Percentiles rank a stretch among this genome's conserved stretches.
phyloP scores from a whole-genome alignment of 106 monocot species.

The Dendrobium chrysotoxum region DNA sequence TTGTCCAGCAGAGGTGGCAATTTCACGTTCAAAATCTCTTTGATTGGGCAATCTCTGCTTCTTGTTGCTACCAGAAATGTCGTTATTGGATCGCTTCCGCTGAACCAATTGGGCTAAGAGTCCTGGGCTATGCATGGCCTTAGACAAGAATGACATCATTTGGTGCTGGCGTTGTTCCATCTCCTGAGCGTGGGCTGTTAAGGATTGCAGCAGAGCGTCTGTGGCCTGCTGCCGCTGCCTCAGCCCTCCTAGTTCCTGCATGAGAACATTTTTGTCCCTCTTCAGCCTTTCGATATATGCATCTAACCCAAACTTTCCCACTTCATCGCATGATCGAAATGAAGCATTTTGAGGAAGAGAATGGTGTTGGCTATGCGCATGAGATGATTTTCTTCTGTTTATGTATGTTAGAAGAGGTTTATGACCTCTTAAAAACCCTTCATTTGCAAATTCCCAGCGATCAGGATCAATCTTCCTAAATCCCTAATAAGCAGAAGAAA shows the following conservation, averaged over 20 bases:
- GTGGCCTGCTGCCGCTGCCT: slow-evolving; percentile 38
- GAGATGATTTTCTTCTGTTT: slow-evolving; percentile 31
- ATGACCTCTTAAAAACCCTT: slow-evolving; percentile 67
- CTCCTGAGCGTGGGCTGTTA: slow-evolving; percentile 56
- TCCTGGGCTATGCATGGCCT: slow-evolving; percentile 59
- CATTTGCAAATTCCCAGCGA: slow-evolving; percentile 76
- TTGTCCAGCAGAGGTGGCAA: not conserved
- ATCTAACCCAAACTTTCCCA: slow-evolving; percentile 37
- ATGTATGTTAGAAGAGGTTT: slow-evolving; percentile 62
- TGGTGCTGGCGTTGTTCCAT: slow-evolving; percentile 72
- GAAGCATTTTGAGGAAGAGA: slow-evolving; percentile 22
- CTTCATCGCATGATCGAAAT: slow-evolving; percentile 25
- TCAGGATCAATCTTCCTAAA: slow-evolving; percentile 52
- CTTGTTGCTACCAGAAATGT: not conserved
- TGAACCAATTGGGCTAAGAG: slow-evolving; percentile 23
- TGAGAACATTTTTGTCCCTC: slow-evolving; percentile 36
- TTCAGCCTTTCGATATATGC: slow-evolving; percentile 49
- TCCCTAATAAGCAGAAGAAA: slow-evolving; percentile 32
- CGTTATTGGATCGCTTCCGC: not conserved
- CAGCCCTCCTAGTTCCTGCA: slow-evolving; percentile 32
- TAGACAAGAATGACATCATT: slow-evolving; percentile 72
- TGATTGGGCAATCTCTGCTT: not conserved
- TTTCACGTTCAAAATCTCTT: not conserved
- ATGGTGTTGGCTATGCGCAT: slow-evolving; percentile 22
- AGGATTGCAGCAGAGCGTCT: slow-evolving; percentile 30